Conservation (phyloP, 192 early-diverging fungal species). For the Umbelopsis isabellina region DNA sequence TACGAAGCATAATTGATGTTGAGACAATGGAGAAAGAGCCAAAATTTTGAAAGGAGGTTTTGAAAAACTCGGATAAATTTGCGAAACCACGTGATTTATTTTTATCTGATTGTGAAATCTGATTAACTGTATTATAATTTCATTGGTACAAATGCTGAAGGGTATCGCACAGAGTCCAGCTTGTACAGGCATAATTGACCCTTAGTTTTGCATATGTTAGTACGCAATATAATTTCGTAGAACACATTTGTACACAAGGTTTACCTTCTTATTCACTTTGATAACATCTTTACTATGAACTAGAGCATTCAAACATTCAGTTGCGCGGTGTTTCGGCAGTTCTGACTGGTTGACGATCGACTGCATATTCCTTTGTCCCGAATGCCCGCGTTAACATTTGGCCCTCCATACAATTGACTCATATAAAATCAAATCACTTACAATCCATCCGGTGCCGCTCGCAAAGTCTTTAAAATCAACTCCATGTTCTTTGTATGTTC, state of each 20-base stretch:
- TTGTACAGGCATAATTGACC: slow-evolving; percentile 27
- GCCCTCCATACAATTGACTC: not conserved
- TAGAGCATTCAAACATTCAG: slow-evolving; percentile 35
- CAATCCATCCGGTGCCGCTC: slow-evolving; percentile 32
- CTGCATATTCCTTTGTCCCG: not conserved
- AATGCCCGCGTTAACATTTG: not conserved
- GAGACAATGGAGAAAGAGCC: not conserved
- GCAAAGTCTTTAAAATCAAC: slow-evolving; percentile 23
- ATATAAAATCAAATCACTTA: slow-evolving; percentile 21
- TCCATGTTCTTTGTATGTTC: slow-evolving; percentile 27
- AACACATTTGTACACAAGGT: not conserved
- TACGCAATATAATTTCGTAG: too few species aligned
- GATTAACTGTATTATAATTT: not conserved
- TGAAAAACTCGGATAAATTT: not conserved
- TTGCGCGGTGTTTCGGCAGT: slow-evolving; percentile 32
- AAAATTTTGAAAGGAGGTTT: not conserved
- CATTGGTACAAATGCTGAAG: slow-evolving; percentile 2
- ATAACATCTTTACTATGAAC: slow-evolving; percentile 37
- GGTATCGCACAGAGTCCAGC: slow-evolving; percentile 26
- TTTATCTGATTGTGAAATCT: not conserved
- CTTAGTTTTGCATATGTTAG: not conserved
- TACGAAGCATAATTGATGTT: slow-evolving; percentile 10
- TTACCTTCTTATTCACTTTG: slow-evolving; percentile 37
- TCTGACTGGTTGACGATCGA: slow-evolving; percentile 17
- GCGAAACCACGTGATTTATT: slow-evolving; percentile 10